phyloP scores from a whole-genome alignment of 148 eudicot species.

The Vaccinium darrowii region DNA sequence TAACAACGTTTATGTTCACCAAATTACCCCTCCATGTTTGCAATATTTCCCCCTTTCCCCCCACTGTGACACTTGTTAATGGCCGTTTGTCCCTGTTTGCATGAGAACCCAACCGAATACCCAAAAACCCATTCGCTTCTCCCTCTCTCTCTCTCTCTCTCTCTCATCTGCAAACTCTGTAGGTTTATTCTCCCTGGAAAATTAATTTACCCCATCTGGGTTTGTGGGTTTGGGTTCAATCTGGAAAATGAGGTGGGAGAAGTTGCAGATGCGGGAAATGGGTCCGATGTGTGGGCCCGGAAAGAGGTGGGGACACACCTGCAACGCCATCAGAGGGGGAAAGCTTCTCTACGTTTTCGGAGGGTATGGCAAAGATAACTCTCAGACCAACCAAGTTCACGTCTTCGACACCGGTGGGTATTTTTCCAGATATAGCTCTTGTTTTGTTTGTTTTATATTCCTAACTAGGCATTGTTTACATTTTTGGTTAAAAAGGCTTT shows the following conservation, averaged over 20 bases:
- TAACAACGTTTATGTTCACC: conserved; percentile 3
- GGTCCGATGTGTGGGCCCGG: conserved; percentile 61
- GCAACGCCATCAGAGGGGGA: conserved; percentile 81
- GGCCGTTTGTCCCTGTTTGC: conserved; percentile 15
- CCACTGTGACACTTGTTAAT: conserved; percentile 22
- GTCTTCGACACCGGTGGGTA: conserved; percentile 74
- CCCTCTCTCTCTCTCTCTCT: no score
- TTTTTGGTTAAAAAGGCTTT: not conserved
- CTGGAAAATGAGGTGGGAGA: conserved; percentile 78
- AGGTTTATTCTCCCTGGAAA: not conserved
- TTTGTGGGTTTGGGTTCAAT: not conserved
- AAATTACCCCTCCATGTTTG: conserved; percentile 12
- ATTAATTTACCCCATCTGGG: not conserved
- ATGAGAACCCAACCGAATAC: conserved; percentile 13
- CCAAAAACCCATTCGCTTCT: conserved; percentile 7
- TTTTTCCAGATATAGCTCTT: not conserved
- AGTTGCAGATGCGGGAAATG: conserved; percentile 34
- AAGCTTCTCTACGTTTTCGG: conserved; percentile 80
- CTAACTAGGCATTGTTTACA: not conserved
- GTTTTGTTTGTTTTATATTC: not conserved
- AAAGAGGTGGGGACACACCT: conserved; percentile 97
- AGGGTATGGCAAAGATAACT: conserved; percentile 72
- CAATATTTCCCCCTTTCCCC: not conserved
- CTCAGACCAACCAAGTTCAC: conserved; percentile 76
- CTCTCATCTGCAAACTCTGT: not conserved